phyloP scores from a whole-genome alignment of 768 basidiomycete species.

The Gloeostereum incarnatum region DNA sequence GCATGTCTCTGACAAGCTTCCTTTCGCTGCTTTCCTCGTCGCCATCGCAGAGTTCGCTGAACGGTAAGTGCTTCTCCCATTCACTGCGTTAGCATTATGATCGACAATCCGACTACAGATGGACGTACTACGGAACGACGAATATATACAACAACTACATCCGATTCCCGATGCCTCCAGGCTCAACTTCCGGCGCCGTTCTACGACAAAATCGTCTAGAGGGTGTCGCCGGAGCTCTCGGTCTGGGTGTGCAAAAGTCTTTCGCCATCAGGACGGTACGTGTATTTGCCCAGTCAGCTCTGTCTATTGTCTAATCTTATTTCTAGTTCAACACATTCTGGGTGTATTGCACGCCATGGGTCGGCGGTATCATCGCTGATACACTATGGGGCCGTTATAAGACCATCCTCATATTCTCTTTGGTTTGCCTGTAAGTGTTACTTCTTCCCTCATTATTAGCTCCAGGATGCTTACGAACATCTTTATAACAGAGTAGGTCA shows the following conservation, averaged over 20 bases:
- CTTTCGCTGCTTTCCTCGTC: slow-evolving; percentile 27
- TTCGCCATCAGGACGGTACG: too few relatives aligned
- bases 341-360: slow-evolving; percentile 39
- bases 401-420: slow-evolving; percentile 37
- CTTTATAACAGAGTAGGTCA: slow-evolving; percentile 40
- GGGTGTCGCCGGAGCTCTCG: slow-evolving; percentile 37
- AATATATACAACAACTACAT: slow-evolving; percentile 48
- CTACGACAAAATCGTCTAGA: slow-evolving; percentile 19
- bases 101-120: slow-evolving; percentile 17
- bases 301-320: slow-evolving; percentile 20
- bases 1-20: slow-evolving; percentile 32
- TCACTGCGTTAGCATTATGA: not conserved
- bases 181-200: slow-evolving; percentile 36
- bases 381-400: slow-evolving; percentile 30
- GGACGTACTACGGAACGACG: slow-evolving; percentile 43
- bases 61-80: slow-evolving; percentile 22
- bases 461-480: not conserved
- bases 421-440: slow-evolving; percentile 36
- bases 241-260: slow-evolving; percentile 36
- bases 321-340: slow-evolving; percentile 39
- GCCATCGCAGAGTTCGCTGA: slow-evolving; percentile 45
- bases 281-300: too few relatives aligned
- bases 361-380: slow-evolving; percentile 29
- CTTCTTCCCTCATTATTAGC: slow-evolving; percentile 3
- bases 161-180: slow-evolving; percentile 35